Evolutionary conservation across 2,329 filamentous ascomycete species (phyloP), one percentile per base, ranked within the genome.

Genomic region (Fusarium torreyae): DNA sequence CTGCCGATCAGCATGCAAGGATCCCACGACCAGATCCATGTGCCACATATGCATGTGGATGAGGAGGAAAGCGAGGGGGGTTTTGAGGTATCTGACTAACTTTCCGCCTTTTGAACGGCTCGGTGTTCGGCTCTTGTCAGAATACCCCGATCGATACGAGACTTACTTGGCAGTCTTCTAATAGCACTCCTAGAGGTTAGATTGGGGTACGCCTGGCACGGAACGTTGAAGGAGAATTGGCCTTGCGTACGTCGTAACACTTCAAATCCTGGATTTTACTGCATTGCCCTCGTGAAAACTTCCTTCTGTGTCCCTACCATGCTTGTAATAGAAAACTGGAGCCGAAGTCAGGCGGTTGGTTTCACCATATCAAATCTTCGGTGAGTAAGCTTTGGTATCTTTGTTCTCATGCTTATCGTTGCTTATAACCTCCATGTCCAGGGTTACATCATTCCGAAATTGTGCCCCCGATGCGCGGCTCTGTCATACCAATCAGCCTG

Each of bases 271-370:
- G 59, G n/a, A 20, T 42, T 56, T 22, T 26, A 20, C 50, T 48
- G 15, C 39, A 28, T 50, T 54, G 26, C 24, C 18, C 38, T 45
- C 28, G 36, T 28, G 28, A 33, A 52, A 38, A 22, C 51, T 54
- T 33, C 33, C 10, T 20, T 34, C 26, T 24, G 38, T 5, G 43
- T 52, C 46, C 39, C 33, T 57, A 48, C 45, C 34, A 11, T 50
- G 13, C 39, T 63, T 66, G 60, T 63, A 58, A 51, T 46, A 54
- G 36, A 57, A 54, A 46, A 64, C 62, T 50, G 60, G 46, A 10
- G 46, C 61, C n/a, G 69, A 52, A 17, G 68, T 66, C 18, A 71
- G 66, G 60, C 59, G 61, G 54, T 59, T 67, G 13, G 65, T 72
- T 66, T 66, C 70, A 71, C 70, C 68, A 66, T 75, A 57, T 69